Conservation (phyloP, 345 rosid genomes). For the Eutrema heterophyllum region DNA sequence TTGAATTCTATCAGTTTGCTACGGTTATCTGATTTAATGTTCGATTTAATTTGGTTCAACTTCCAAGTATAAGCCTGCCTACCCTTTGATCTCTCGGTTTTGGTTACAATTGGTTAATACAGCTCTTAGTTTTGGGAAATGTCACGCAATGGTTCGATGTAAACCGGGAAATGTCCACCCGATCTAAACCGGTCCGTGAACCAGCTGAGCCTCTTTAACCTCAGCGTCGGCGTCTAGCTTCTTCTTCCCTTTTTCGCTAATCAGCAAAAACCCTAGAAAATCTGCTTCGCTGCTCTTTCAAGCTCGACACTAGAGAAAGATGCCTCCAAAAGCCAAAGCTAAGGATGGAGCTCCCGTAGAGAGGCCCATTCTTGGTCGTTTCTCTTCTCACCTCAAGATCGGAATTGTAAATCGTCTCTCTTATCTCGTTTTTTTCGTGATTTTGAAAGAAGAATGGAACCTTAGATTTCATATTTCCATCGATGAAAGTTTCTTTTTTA, state of each 20-base stretch:
- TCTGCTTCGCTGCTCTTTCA: neutral
- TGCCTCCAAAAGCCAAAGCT: slow-evolving; percentile 95
- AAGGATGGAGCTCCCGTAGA: slow-evolving; percentile 90
- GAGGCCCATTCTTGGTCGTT: slow-evolving; percentile 93
- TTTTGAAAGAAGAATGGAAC: neutral
- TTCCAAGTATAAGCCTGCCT: too few species aligned
- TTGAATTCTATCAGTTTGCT: too few species aligned
- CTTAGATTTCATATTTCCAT: neutral
- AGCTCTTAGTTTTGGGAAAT: neutral
- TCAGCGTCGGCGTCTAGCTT: neutral
- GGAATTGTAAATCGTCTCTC: slow-evolving; percentile 58
- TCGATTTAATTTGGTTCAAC: neutral
- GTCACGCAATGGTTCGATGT: neutral
- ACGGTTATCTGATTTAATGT: too few species aligned
- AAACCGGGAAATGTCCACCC: slow-evolving; percentile 19
- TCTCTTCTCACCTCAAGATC: slow-evolving; percentile 99
- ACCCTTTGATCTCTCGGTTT: too few species aligned
- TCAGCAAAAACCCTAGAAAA: slow-evolving; percentile 41
- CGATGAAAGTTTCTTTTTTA: neutral
- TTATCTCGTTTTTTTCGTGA: neutral
- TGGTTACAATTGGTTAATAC: neutral
- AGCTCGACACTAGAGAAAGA: slow-evolving; percentile 17
- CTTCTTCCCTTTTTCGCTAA: neutral
- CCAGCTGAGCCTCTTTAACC: slow-evolving; percentile 19
- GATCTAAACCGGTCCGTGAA: slow-evolving; percentile 7